Evolutionary conservation across 257 asterid species (phyloP).

Genomic region (Solanum virginianum): DNA sequence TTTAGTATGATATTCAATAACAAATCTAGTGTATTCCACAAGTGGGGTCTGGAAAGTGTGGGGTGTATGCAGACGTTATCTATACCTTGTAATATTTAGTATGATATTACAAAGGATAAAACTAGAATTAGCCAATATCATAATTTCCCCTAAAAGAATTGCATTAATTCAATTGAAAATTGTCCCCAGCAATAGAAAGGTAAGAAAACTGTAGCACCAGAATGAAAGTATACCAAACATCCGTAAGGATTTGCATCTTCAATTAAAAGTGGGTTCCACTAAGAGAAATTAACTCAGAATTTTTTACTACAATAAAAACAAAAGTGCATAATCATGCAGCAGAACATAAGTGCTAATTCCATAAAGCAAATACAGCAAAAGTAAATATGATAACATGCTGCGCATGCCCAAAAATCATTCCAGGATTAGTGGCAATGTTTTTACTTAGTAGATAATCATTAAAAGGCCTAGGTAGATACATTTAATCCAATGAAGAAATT

Average conservation of each 20-base stretch:
- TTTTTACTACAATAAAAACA: not conserved
- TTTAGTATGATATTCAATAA: not conserved
- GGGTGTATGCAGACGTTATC: not conserved
- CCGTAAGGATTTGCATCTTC: not conserved
- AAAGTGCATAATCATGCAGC: not conserved
- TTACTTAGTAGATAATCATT: not conserved
- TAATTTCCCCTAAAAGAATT: not conserved
- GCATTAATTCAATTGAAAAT: not conserved
- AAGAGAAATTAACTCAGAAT: not conserved
- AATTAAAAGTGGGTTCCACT: not conserved
- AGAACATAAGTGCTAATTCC: not conserved
- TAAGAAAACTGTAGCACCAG: not conserved
- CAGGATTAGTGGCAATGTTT: constrained; percentile 1
- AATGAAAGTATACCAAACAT: not conserved
- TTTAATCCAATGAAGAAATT: not conserved
- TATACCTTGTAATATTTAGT: not conserved
- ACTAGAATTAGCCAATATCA: not conserved
- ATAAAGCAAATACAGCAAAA: constrained; percentile 6
- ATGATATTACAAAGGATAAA: not conserved
- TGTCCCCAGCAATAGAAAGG: not conserved
- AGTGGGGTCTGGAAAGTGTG: not conserved
- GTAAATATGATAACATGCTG: constrained; percentile 15
- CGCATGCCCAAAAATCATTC: constrained; percentile 24
- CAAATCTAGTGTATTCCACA: not conserved
- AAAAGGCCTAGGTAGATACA: not conserved